Evolutionary conservation across 345 rosid genomes (phyloP), one percentile per base, ranked within the genome.

Genomic region (Melaleuca alternifolia): DNA sequence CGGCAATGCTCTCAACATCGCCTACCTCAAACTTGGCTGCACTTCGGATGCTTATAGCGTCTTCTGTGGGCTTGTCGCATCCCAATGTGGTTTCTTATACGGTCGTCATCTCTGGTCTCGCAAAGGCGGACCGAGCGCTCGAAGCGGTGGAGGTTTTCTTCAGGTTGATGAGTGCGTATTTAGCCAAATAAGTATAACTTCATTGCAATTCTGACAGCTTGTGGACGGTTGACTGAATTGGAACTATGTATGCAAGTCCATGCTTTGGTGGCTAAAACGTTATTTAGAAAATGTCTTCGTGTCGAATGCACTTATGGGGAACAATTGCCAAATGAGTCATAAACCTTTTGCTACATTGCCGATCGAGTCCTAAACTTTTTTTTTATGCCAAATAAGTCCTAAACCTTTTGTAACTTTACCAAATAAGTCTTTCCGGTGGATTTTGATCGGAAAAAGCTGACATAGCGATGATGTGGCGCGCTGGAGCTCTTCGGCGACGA

Each of bases 1-100:
- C 79, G 91, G 94, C 5, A 95, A 92, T 82, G 90, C 93, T 59
- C 86, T 96, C 21, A 91, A 93, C 86, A 50, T 91, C 2, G 90
- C 97, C 18, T 96, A 96, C 87, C 89, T 94, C 88, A 94, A 93
- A 86, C 92, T 94, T 83, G 96, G 97, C 30, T 89, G 86, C 82
- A 79, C 91, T 84, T 86, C 84, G 14, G 92, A 92, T 51, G 97
- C 97, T 61, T 92, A 84, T 54, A 87, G 87, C 59, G 94, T 92
- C 11, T 93, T 96, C 86, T 15, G 15, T 46, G 89, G 90, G 14
- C 89, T 95, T 95, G 14, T 87, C 93, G 54, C 85, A 88, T 15
- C 98, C 97, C 23, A 89, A 89, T 86, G 94, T 93, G 21, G 96
- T 93, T 52, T 93, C 98, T 82, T 95, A 92, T 88, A 93, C 94